These are phyloP conservation scores for Dendryphion nanum DNA, from an alignment of 2,329 filamentous ascomycete genomes.

Conservation along the genomic window DNA sequence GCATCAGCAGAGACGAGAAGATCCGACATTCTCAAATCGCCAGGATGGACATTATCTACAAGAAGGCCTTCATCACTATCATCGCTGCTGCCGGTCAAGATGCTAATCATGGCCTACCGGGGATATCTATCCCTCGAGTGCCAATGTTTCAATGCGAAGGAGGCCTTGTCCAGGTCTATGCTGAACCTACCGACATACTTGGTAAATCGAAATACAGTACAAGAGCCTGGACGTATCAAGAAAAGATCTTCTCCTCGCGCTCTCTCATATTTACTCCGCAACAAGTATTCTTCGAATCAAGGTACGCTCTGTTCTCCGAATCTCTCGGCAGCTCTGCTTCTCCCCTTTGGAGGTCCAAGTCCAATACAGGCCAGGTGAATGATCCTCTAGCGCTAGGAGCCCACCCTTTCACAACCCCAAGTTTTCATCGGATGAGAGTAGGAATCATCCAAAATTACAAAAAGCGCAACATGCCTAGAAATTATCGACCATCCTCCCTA, in stretches of 20 bases:
- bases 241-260: background rate
- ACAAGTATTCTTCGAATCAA: constrained; percentile 1
- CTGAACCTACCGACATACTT: background rate
- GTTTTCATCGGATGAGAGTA: no score
- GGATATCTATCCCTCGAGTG: constrained; percentile 1
- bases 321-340: no score
- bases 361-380: no score
- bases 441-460: no score
- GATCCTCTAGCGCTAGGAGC: no score
- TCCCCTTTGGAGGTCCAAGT: no score
- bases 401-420: no score
- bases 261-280: background rate
- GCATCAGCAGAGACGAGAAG: constrained; percentile 1
- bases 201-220: constrained; percentile 1
- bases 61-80: constrained; percentile 4
- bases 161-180: background rate
- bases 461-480: no score
- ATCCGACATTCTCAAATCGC: constrained; percentile 3
- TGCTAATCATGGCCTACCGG: constrained; percentile 8
- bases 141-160: background rate
- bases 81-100: constrained; percentile 11
- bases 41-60: constrained; percentile 7
- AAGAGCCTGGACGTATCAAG: constrained; percentile 1
- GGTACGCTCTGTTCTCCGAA: background rate
- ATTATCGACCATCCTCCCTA: no score